Conservation (phyloP, 2,329 filamentous ascomycete species). For the Apiospora hydei region DNA sequence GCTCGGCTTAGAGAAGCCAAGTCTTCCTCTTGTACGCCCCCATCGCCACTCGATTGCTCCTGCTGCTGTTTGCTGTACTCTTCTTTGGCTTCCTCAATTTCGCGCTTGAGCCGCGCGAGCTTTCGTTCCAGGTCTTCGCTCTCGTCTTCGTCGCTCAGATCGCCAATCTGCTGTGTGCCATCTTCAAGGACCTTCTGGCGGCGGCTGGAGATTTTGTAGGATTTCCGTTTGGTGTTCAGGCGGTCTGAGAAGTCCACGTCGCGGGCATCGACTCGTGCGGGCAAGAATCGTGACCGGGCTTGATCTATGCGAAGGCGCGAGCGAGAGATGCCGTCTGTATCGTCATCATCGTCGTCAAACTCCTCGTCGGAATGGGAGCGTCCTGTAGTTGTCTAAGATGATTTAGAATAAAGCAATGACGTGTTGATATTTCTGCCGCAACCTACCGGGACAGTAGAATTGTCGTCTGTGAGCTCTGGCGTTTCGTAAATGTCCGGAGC, state of each 20-base stretch:
- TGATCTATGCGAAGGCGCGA: slow-evolving; percentile 78
- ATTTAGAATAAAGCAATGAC: slow-evolving; percentile 30
- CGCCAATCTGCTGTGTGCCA: slow-evolving; percentile 72
- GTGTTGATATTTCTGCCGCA: slow-evolving; percentile 24
- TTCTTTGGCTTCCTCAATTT: slow-evolving; percentile 58
- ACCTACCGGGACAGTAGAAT: slow-evolving; percentile 80
- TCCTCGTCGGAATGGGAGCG: slow-evolving; percentile 68
- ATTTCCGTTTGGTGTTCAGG: slow-evolving; percentile 80
- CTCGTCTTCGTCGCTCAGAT: slow-evolving; percentile 73
- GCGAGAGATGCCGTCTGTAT: slow-evolving; percentile 73
- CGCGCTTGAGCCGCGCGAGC: slow-evolving; percentile 81
- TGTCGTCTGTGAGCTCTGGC: slow-evolving; percentile 88
- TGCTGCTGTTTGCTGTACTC: slow-evolving; percentile 65
- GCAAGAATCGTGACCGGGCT: slow-evolving; percentile 81
- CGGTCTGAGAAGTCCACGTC: slow-evolving; percentile 91
- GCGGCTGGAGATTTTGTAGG: slow-evolving; percentile 79
- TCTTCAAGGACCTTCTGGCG: slow-evolving; percentile 69
- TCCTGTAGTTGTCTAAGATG: slow-evolving; percentile 59
- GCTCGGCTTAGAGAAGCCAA: slow-evolving; percentile 75
- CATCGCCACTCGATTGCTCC: slow-evolving; percentile 47
- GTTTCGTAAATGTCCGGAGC: slow-evolving; percentile 98
- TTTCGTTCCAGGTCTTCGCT: slow-evolving; percentile 69
- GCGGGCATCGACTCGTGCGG: slow-evolving; percentile 76
- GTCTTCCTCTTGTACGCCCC: slow-evolving; percentile 57
- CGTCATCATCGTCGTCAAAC: slow-evolving; percentile 69